Conservation (phyloP, 2,329 filamentous ascomycete genomes). For the Gaeumannomyces sp. region DNA sequence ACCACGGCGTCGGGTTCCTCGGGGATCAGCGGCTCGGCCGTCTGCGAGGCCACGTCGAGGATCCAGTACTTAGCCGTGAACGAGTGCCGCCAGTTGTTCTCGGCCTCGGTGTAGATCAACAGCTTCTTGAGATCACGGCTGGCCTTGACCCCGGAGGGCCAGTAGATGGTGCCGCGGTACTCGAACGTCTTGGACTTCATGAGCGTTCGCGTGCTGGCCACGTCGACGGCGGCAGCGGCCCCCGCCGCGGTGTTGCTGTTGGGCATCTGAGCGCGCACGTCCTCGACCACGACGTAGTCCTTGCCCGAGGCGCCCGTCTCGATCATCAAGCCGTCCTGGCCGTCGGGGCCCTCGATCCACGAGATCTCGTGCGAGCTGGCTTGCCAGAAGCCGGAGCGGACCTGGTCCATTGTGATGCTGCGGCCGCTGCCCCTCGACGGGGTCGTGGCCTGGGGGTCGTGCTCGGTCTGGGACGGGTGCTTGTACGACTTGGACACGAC, state of each 20-base stretch:
- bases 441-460: constrained; percentile 61
- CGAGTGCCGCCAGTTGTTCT: constrained; percentile 86
- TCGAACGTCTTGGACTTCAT: constrained; percentile 65
- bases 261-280: constrained; percentile 58
- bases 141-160: constrained; percentile 60
- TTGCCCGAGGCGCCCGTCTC: constrained; percentile 60
- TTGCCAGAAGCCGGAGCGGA: constrained; percentile 60
- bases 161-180: constrained; percentile 48
- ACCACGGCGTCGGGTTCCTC: constrained; percentile 57
- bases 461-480: constrained; percentile 54
- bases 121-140: constrained; percentile 83
- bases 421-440: constrained; percentile 58
- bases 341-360: constrained; percentile 70
- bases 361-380: constrained; percentile 59
- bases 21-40: constrained; percentile 70
- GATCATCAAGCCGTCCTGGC: constrained; percentile 79
- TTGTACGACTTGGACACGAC: constrained; percentile 59
- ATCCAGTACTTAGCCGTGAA: constrained; percentile 85
- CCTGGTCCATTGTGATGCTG: constrained; percentile 65
- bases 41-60: constrained; percentile 79
- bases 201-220: constrained; percentile 55
- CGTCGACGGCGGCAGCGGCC: constrained; percentile 27
- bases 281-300: constrained; percentile 78
- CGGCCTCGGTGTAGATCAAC: constrained; percentile 64
- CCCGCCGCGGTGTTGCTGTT: constrained; percentile 14